phyloP scores from a whole-genome alignment of 2,329 filamentous ascomycete genomes.

The Fusarium sp. region DNA sequence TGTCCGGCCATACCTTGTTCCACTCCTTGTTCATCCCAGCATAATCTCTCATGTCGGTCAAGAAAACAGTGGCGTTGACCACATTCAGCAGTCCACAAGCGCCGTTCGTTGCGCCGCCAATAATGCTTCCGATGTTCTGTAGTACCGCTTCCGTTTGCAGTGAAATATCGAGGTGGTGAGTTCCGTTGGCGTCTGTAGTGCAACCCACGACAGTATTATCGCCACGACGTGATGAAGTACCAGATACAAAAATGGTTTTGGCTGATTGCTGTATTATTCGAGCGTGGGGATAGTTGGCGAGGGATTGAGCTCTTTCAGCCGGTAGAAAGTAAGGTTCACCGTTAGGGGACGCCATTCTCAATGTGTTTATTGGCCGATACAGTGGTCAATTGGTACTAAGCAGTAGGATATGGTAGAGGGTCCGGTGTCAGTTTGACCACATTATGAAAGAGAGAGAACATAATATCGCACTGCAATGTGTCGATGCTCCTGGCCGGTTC shows the following conservation, averaged over 20 bases:
- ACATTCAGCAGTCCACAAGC: background rate
- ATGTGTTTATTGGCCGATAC: background rate
- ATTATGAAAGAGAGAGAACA: no score
- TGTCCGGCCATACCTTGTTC: background rate
- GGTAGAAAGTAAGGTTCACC: background rate
- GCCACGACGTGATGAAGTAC: background rate
- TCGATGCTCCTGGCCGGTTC: no score
- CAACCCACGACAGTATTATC: background rate
- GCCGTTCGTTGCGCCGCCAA: background rate
- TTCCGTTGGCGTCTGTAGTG: background rate
- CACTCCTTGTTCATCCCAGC: background rate
- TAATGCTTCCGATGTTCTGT: background rate
- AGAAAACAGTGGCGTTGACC: background rate
- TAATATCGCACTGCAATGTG: no score
- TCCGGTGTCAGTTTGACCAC: no score
- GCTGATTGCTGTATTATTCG: background rate
- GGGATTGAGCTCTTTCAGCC: background rate
- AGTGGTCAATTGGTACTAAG: no score
- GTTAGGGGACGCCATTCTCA: background rate
- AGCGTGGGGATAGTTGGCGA: background rate
- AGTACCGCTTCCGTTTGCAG: background rate
- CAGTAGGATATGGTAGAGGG: no score
- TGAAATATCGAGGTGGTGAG: background rate
- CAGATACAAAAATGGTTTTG: background rate
- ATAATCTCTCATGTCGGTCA: background rate